Conservation (phyloP, 2,329 filamentous ascomycete species). For the Calonectria leucothoes region DNA sequence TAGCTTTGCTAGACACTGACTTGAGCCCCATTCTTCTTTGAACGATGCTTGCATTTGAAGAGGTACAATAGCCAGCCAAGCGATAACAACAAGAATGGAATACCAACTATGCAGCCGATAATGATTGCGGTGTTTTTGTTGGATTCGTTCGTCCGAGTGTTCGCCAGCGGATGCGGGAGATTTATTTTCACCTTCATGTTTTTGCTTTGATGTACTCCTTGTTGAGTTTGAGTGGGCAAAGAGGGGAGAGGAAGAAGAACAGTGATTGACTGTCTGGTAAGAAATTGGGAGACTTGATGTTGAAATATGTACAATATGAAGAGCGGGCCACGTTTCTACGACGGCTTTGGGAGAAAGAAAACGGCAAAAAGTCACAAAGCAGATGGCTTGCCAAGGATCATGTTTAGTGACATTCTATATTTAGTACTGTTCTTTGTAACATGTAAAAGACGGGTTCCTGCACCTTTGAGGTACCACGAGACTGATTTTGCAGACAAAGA, state of each 20-base stretch:
- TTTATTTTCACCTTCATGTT: not conserved
- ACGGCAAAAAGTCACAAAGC: not conserved
- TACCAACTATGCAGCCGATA: not conserved
- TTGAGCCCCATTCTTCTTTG: not conserved
- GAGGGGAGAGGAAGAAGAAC: not conserved
- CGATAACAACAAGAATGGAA: not conserved
- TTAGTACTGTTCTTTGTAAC: not conserved
- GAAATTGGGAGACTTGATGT: not conserved
- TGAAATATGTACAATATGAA: not conserved
- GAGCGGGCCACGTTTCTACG: not conserved
- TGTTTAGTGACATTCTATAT: not conserved
- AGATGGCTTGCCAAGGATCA: not conserved
- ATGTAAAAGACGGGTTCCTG: not conserved
- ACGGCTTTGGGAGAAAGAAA: not conserved
- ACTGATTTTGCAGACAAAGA: not conserved
- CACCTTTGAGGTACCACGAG: not conserved
- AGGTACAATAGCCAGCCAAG: not conserved
- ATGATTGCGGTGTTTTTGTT: not conserved
- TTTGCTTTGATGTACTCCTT: not conserved
- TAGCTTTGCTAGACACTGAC: not conserved
- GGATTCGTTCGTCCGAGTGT: not conserved
- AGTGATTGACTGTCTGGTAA: not conserved
- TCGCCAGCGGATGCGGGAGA: not conserved
- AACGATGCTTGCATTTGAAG: not conserved
- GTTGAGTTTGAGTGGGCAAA: not conserved